Conservation (phyloP, 139 green algal genomes). For the Dunaliella sp. region DNA sequence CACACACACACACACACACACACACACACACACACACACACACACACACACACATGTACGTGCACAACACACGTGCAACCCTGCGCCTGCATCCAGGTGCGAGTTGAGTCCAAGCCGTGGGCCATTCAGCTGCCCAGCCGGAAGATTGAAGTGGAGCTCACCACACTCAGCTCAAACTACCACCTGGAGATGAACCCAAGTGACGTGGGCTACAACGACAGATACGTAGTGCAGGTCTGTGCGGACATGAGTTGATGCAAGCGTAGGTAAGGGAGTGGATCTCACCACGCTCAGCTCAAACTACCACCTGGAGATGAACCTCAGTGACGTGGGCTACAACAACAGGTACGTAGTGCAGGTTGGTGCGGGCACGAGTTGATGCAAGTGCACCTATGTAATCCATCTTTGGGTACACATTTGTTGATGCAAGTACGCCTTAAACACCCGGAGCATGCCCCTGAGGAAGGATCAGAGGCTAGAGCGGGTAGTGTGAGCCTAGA, state of each 20-base stretch:
- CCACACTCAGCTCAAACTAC: slow-evolving; percentile 80
- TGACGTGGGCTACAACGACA: slow-evolving; percentile 91
- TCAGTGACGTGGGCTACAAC: background rate
- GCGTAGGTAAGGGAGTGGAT: background rate
- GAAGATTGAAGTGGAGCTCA: slow-evolving; percentile 96
- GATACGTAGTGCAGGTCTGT: slow-evolving; percentile 56
- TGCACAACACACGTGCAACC: too few relatives aligned
- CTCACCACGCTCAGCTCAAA: background rate
- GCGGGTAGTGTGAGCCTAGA: too few relatives aligned
- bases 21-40: too few relatives aligned
- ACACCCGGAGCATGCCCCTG: too few relatives aligned
- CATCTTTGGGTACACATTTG: background rate
- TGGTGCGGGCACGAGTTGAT: background rate
- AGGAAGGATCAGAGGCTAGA: too few relatives aligned
- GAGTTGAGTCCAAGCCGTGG: slow-evolving; percentile 35
- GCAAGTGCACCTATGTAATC: background rate
- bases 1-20: too few relatives aligned
- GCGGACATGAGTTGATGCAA: background rate
- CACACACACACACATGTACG: too few relatives aligned
- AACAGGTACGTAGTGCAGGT: background rate
- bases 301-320: background rate
- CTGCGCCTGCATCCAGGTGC: slow-evolving; percentile 17
- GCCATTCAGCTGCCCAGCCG: slow-evolving; percentile 72
- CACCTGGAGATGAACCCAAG: slow-evolving; percentile 95
- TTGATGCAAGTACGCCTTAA: background rate